Base-by-base conservation (phyloP, 2,329 filamentous ascomycete species). In the Leptographium wingfieldii region DNA sequence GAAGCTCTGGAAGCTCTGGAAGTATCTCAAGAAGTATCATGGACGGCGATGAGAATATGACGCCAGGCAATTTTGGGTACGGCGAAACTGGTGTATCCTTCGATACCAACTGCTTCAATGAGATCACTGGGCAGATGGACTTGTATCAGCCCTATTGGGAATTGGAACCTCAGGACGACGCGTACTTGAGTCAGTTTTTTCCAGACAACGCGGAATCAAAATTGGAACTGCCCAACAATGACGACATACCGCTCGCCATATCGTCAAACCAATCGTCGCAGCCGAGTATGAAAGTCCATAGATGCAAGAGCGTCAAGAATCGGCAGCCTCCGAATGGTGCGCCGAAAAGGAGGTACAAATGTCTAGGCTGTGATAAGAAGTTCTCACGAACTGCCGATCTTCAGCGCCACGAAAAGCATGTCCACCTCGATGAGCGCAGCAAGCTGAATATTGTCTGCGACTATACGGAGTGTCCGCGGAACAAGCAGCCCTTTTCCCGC, bases 321-420 rank as follows among this genome's bases (percentile, higher is more conserved):
- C 56, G 19, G 25, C 16, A 14, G 19, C 22, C 11, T 3, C 56
- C 14, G 16, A 3, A 25, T 19, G 9, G 22, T 29, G 27, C 19
- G 3, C 40, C 43, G 16, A 48, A 33, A 16, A 46, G 43, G 43
- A 48, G 6, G 4, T 25, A 9, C 16, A 14, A 2, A 2, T 58
- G 57, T 25, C 1, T 11, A 19, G 57, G 19, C 49, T 54, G 48
- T 12, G 69, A 72, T 35, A 73, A 73, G 57, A 71, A 73, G 1
- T 83, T 82, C 67, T 74, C 73, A 66, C 76, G 81, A 38, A 73
- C 74, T 58, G 80, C 80, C 12, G 81, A 84, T 68, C 75, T 82
- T 11, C 73, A 79, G 56, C 75, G 81, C 19, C 81, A 83, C 68
- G 74, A 74, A 66, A 71, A 72, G 57, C 77, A 79, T 65, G 72